Conservation (phyloP, 225 moss, liverwort and hornwort species). For the Bryoerythrophyllum caledonicum region DNA sequence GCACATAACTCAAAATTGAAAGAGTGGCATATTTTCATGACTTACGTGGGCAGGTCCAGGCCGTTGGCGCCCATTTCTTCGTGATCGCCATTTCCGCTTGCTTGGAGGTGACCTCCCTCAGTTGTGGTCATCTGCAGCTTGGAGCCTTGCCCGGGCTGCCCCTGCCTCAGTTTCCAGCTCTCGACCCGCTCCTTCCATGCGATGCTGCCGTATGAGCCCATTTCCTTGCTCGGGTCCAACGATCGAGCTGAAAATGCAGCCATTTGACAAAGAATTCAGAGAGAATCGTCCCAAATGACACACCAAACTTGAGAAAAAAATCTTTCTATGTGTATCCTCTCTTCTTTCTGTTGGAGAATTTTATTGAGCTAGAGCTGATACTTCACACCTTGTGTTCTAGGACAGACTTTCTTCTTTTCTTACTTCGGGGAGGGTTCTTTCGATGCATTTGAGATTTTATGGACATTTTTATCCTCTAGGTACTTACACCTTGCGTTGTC, state of each 20-base stretch:
- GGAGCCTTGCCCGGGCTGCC: constrained; percentile 31
- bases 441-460: too few species aligned
- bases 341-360: too few species aligned
- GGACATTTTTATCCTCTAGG: too few species aligned
- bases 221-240: constrained; percentile 62
- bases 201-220: constrained; percentile 59
- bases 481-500: neutral
- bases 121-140: constrained; percentile 75
- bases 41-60: constrained; percentile 62
- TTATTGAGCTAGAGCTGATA: too few species aligned
- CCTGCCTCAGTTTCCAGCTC: constrained; percentile 75
- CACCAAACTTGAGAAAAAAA: too few species aligned
- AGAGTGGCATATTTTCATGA: too few species aligned
- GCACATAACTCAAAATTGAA: too few species aligned
- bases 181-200: constrained; percentile 95
- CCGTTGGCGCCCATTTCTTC: constrained; percentile 42
- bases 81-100: constrained; percentile 49
- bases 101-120: constrained; percentile 53
- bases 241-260: constrained; percentile 30
- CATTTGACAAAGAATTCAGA: neutral
- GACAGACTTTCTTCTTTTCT: too few species aligned
- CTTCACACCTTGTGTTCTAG: too few species aligned
- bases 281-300: too few species aligned
- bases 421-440: too few species aligned
- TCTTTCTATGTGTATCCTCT: too few species aligned